Evolutionary conservation across 805 yeast species (phyloP), one percentile per base, ranked within the genome.

Genomic region (Nakazawaea siamensis): DNA sequence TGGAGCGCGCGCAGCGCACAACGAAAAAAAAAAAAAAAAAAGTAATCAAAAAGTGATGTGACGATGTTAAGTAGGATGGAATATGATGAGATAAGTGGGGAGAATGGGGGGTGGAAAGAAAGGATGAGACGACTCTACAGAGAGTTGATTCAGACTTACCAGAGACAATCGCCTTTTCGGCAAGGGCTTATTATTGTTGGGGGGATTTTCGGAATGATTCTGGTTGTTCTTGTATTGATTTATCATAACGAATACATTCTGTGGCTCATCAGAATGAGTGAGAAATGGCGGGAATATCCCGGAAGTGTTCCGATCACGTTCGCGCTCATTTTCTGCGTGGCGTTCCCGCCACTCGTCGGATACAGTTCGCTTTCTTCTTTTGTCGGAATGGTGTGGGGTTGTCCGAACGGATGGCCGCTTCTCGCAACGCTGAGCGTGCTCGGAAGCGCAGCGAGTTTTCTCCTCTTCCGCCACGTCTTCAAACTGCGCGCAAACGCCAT

Each of bases 261-360:
- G 7, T 44, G 54, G 15, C 47, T 73, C 40, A 67, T 68, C 1
- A 41, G 41, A 0, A 37, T 66, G 4, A 65, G 84, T 0, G 68
- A 73, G 33, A 50, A 53, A n/a, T 65, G 77, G 62, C 44, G 50
- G 19, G 50, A 51, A 1, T 52, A 62, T 30, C 50, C 47, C 14
- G 59, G 52, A 27, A 74, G 80, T 0, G 57, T 60, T 10, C 39
- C 66, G 4, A 43, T 75, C 0, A 50, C 88, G 38, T 69, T 77
- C 34, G 13, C 55, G 4, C 52, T 79, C 30, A 56, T 87, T 3
- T 70, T 80, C 44, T 18, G 68, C 2, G 87, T 88, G 4, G 76
- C 92, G 0, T 88, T 90, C 62, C 97, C 98, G 2, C 98, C 97
- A 1, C 43, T 90, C 45, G 55, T 86, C 23, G 98, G 98, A 1